Conservation (phyloP, 2,329 filamentous ascomycete genomes). For the Pseudocercospora crystallina region DNA sequence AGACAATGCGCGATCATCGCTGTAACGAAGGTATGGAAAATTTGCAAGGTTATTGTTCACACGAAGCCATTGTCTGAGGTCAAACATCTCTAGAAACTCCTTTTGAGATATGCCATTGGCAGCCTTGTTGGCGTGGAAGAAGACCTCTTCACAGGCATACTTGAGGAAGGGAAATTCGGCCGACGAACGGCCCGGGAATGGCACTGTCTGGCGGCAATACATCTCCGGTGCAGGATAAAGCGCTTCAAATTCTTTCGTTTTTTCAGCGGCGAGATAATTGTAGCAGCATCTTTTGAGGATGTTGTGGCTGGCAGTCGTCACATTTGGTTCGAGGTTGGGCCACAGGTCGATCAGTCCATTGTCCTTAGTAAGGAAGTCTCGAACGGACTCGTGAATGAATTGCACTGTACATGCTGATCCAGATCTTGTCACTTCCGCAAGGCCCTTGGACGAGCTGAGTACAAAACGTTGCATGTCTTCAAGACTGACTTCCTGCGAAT, state of each 20-base stretch:
- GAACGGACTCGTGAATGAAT: conserved; percentile 56
- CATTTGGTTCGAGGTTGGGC: conserved; percentile 18
- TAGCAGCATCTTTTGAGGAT: conserved; percentile 20
- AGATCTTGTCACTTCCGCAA: conserved; percentile 45
- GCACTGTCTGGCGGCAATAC: background rate
- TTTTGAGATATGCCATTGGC: background rate
- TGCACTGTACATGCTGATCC: conserved; percentile 40
- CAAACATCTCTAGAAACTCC: background rate
- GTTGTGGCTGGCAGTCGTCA: conserved; percentile 15
- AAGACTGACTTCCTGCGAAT: conserved; percentile 21
- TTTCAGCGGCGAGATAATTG: too few relatives aligned
- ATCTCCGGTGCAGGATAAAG: conserved; percentile 53
- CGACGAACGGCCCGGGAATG: too few relatives aligned
- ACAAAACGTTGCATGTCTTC: conserved; percentile 39
- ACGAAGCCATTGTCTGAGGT: conserved; percentile 31
- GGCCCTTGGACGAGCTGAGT: conserved; percentile 50
- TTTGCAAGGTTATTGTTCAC: too few relatives aligned
- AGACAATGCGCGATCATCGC: too few relatives aligned
- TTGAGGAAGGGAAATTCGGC: conserved; percentile 25
- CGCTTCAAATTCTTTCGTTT: too few relatives aligned
- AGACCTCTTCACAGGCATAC: conserved; percentile 13
- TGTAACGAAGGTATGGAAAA: too few relatives aligned
- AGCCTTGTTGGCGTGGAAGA: conserved; percentile 2
- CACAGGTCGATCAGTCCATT: conserved; percentile 34
- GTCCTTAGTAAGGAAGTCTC: conserved; percentile 48